phyloP scores from a whole-genome alignment of 2,329 filamentous ascomycete species.

The Colletotrichum acutatum region DNA sequence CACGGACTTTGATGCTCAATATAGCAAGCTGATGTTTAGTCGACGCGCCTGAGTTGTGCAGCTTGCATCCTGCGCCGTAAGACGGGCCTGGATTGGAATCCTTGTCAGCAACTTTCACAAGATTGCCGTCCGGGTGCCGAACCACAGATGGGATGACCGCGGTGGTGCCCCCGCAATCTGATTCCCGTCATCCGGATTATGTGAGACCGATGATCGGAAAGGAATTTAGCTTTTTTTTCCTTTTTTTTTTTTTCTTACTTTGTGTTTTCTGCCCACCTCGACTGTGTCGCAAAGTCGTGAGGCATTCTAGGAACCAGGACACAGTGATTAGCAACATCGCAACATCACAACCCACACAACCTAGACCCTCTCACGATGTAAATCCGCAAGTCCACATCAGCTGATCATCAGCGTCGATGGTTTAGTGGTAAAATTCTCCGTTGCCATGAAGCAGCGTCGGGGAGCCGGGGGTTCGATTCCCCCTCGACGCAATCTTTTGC shows the following conservation, averaged over 20 bases:
- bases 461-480: slow-evolving; percentile 35
- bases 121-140: background rate
- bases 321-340: background rate
- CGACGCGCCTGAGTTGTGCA: slow-evolving; percentile 6
- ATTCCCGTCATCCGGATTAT: background rate
- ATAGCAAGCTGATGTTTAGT: slow-evolving; percentile 13
- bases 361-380: accelerated
- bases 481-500: slow-evolving; percentile 28
- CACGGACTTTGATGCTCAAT: slow-evolving; percentile 8
- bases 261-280: background rate
- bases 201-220: background rate
- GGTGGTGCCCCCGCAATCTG: background rate
- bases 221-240: background rate
- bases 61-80: slow-evolving; percentile 7
- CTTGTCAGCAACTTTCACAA: background rate
- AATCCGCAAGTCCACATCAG: accelerated
- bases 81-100: background rate
- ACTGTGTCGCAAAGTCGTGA: background rate
- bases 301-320: background rate
- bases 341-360: background rate
- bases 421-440: slow-evolving; percentile 36
- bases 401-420: slow-evolving; percentile 24
- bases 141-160: background rate
- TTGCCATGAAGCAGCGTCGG: slow-evolving; percentile 32
- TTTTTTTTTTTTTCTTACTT: background rate